These are phyloP conservation scores for Neonectria sp. DNA, from an alignment of 2,329 filamentous ascomycete genomes.

Conservation along the genomic window DNA sequence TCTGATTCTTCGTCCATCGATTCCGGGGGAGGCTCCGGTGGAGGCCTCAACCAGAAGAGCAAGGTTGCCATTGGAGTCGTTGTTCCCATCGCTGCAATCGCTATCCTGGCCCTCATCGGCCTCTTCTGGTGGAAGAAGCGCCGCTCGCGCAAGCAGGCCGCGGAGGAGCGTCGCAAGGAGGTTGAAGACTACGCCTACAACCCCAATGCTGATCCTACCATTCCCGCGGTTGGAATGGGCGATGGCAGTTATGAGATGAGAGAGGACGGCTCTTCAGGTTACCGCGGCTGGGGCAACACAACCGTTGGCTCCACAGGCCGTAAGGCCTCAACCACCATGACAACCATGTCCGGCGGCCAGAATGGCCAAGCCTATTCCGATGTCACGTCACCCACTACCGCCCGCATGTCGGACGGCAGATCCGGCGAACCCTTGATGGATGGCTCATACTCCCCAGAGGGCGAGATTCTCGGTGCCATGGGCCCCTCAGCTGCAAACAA, in stretches of 20 bases:
- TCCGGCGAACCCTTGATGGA: constrained; percentile 76
- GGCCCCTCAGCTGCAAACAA: constrained; percentile 79
- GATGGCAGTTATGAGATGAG: constrained; percentile 80
- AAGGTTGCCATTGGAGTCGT: constrained; percentile 95
- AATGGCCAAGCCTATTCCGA: constrained; percentile 81
- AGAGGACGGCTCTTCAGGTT: constrained; percentile 83
- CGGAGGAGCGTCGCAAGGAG: constrained; percentile 93
- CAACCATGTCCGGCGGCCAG: constrained; percentile 85
- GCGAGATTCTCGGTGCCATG: constrained; percentile 87
- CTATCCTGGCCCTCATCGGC: constrained; percentile 81
- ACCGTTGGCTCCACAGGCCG: constrained; percentile 79
- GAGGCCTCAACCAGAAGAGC: constrained; percentile 72
- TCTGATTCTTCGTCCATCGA: constrained; percentile 49
- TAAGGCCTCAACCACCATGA: constrained; percentile 92
- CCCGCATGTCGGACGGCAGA: constrained; percentile 76
- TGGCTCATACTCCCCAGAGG: constrained; percentile 73
- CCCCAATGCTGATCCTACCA: constrained; percentile 93
- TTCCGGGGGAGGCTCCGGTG: constrained; percentile 46
- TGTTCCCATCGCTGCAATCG: constrained; percentile 91
- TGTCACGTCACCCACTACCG: constrained; percentile 74
- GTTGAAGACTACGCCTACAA: constrained; percentile 98
- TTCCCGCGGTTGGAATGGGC: constrained; percentile 66
- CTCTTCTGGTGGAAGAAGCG: constrained; percentile 92
- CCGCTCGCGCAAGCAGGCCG: constrained; percentile 86
- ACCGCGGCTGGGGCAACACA: constrained; percentile 94